Evolutionary conservation across 2,329 filamentous ascomycete genomes (phyloP).

Genomic region (Fusarium buharicum): DNA sequence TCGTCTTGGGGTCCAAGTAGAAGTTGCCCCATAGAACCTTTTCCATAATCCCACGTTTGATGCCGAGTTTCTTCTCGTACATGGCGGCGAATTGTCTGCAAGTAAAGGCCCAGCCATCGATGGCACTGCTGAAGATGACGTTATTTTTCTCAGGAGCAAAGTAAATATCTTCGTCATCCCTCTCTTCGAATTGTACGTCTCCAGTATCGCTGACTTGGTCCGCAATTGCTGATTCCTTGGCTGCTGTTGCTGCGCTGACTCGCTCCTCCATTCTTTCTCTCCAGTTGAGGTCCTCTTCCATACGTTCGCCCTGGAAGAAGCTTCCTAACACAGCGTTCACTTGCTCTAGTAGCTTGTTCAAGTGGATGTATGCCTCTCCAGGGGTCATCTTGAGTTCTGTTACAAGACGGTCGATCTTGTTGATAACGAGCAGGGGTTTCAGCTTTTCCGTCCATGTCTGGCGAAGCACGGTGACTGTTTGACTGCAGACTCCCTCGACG

Average conservation of each 20-base stretch:
- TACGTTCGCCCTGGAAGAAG: conserved; percentile 97
- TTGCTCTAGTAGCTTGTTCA: conserved; percentile 90
- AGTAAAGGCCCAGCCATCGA: conserved; percentile 99
- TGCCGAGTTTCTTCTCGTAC: conserved; percentile 96
- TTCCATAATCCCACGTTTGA: conserved; percentile 87
- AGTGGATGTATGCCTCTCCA: conserved; percentile 85
- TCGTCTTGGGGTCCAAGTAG: conserved; percentile 96
- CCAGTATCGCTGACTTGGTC: conserved; percentile 65
- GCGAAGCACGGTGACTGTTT: conserved; percentile 94
- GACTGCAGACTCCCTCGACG: conserved; percentile 97
- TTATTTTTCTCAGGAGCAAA: conserved; percentile 99
- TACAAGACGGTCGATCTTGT: conserved; percentile 96
- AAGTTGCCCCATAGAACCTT: conserved; percentile 97
- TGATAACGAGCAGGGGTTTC: conserved; percentile 93
- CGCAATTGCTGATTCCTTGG: conserved; percentile 62
- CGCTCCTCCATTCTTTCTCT: conserved; percentile 90
- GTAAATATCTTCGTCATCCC: conserved; percentile 96
- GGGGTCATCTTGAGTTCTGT: conserved; percentile 96
- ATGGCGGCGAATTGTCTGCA: conserved; percentile 91
- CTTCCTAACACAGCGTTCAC: conserved; percentile 97
- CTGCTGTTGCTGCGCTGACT: conserved; percentile 74
- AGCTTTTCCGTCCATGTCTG: conserved; percentile 97
- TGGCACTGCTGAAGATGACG: conserved; percentile 97
- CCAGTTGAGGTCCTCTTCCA: conserved; percentile 98
- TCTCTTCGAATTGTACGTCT: conserved; percentile 82